phyloP scores from a whole-genome alignment of 768 basidiomycete genomes.

The Tylopilus rubrobrunneus region DNA sequence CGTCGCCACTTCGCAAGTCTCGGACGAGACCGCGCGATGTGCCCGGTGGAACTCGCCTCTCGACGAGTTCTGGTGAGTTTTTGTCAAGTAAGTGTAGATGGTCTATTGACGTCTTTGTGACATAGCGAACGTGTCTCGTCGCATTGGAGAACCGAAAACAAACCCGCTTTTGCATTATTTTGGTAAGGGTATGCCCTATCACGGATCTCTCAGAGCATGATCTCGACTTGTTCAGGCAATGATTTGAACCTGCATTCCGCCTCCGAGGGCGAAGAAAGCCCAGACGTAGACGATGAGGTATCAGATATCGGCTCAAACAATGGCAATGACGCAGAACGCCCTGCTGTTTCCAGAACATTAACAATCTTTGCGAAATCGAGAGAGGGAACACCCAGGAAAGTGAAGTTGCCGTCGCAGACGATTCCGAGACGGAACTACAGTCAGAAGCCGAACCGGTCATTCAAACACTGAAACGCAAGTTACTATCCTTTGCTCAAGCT shows the following conservation, averaged over 20 bases:
- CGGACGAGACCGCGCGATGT: slow-evolving; percentile 12
- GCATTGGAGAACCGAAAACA: slow-evolving; percentile 1
- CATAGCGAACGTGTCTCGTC: slow-evolving; percentile 3
- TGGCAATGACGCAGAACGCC: slow-evolving; percentile 24
- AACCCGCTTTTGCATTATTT: slow-evolving; percentile 52
- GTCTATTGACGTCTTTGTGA: background rate
- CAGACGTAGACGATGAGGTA: slow-evolving; percentile 20
- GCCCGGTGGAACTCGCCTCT: slow-evolving; percentile 1
- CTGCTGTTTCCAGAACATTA: slow-evolving; percentile 24
- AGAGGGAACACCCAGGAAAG: background rate
- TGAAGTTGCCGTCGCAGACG: slow-evolving; percentile 2
- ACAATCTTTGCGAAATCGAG: slow-evolving; percentile 8
- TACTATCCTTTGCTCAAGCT: slow-evolving; percentile 11
- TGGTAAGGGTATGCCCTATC: slow-evolving; percentile 28
- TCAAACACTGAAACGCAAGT: slow-evolving; percentile 23
- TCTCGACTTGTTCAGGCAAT: slow-evolving; percentile 25
- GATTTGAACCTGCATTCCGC: slow-evolving; percentile 51
- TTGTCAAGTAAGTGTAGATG: background rate
- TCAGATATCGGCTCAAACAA: slow-evolving; percentile 17
- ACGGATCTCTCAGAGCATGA: background rate
- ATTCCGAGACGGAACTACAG: slow-evolving; percentile 35
- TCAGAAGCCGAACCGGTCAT: slow-evolving; percentile 17
- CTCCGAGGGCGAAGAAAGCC: slow-evolving; percentile 36
- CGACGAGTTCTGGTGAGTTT: slow-evolving; percentile 13
- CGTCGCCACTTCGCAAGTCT: slow-evolving; percentile 16